Base-by-base conservation (phyloP, 352 stramenopile species). In the Globisporangium recalcitrans region DNA sequence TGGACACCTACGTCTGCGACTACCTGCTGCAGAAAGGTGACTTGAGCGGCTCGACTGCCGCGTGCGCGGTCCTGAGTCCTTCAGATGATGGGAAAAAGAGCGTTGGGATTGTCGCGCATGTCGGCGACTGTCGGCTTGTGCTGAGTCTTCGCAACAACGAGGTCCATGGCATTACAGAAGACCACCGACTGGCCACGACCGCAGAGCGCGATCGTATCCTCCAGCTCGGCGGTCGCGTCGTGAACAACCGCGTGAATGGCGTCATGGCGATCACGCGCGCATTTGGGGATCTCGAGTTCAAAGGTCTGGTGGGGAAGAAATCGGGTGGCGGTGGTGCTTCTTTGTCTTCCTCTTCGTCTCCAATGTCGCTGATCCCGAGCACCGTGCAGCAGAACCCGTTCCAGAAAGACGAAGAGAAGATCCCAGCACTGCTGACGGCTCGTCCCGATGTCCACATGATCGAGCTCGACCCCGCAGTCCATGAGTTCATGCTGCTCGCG, bases 281-380 rank as follows among this genome's bases (percentile, higher is more conserved):
- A 3, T 94, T 96, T 49, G 86, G 86, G 0, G 85, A 94, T 52
- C 68, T 95, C 4, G 84, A 92, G 62, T 91, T 94, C 72, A 95
- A 95, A 61, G 79, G 72, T 2, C 60, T 77, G 46, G 44, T 85
- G 1, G 64, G 44, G 5, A 55, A 58, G 29, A 68, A 52, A 34
- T 56, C 27, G 11, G 27, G 49, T 44, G 51, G n/a, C 26, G 13
- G 4, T 11, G 36, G 58, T 46, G 38, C 27, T 36, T 56, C 49
- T 42, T 48, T 32, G 60, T 60, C 11, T 38, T 42, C 46, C 6
- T 38, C 63, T 14, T 54, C 60, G 0, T 44, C 60, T 9, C 32
- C 54, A 22, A 31, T 52, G 31, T 48, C 57, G 29, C 24, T 51
- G 60, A 49, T 60, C 14, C 68, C 62, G 0, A 63, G 51, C n/a